These are phyloP conservation scores for Friedmanniomyces endolithicus DNA, from an alignment of 495 filamentous ascomycete genomes.

Conservation along the genomic window DNA sequence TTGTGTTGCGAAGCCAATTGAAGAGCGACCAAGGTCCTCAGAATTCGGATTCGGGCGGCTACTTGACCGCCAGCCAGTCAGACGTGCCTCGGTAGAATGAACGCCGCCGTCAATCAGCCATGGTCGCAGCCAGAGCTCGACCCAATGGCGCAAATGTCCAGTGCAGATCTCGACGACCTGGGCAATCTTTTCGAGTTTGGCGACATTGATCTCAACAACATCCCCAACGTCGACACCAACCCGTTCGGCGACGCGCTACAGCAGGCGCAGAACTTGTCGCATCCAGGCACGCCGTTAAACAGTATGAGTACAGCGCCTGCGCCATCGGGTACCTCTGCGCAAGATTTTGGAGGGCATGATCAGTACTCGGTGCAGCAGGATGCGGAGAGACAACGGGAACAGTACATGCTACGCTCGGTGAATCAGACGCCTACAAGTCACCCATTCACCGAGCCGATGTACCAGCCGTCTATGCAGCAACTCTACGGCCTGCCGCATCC, in stretches of 20 bases:
- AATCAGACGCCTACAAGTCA: conserved; percentile 1
- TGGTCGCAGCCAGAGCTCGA: conserved; percentile 18
- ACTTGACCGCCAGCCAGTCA: neutral
- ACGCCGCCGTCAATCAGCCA: conserved; percentile 7
- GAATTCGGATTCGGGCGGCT: neutral
- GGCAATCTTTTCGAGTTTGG: conserved; percentile 20
- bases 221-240: neutral
- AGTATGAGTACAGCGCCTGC: neutral
- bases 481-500: neutral
- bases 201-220: conserved; percentile 20
- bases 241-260: conserved; percentile 6
- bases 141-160: conserved; percentile 11
- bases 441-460: conserved; percentile 10
- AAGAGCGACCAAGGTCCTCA: neutral
- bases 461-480: conserved; percentile 11
- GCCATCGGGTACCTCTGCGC: conserved; percentile 1
- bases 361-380: conserved; percentile 5
- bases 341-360: conserved; percentile 15
- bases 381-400: neutral
- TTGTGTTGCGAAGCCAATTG: neutral
- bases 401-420: neutral
- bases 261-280: conserved; percentile 2
- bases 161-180: conserved; percentile 16
- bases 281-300: conserved; percentile 11
- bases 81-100: neutral